A percentile compares a stretch with the other conserved stretches of the same genome.
Evolutionary conservation across 1,139 yeast species (phyloP).

Genomic region (Hansenula lynferdii): DNA sequence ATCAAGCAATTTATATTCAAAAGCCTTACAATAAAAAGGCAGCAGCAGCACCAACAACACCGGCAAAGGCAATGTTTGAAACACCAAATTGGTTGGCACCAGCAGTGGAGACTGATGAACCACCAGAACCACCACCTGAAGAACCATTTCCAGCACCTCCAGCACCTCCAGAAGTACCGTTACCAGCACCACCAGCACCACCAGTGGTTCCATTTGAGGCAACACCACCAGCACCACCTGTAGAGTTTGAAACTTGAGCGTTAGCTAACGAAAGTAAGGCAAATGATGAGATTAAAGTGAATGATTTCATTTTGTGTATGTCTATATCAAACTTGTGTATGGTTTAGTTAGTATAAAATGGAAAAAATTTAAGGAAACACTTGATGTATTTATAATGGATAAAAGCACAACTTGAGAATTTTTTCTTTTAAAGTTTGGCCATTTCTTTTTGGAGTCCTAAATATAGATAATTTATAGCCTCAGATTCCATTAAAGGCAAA

Average conservation of each 20-base stretch:
- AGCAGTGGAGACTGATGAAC: slow-evolving; percentile 14
- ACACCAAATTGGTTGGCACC: slow-evolving; percentile 9
- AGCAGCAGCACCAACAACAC: slow-evolving; percentile 17
- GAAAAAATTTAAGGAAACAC: not conserved
- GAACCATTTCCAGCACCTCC: not conserved
- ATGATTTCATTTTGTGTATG: slow-evolving; percentile 1
- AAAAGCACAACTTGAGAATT: no score
- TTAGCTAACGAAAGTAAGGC: not conserved
- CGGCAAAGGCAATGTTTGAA: slow-evolving; percentile 6
- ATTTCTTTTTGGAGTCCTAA: no score
- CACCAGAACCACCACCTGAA: slow-evolving; percentile 1
- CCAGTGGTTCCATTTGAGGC: not conserved
- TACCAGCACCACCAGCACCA: slow-evolving; percentile 1
- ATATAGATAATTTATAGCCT: no score
- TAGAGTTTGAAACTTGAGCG: slow-evolving; percentile 2
- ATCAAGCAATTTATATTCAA: no score
- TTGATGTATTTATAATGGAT: no score
- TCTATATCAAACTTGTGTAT: not conserved
- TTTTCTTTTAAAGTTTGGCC: no score
- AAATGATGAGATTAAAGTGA: slow-evolving; percentile 1
- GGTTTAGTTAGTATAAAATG: no score
- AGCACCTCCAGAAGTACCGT: slow-evolving; percentile 2
- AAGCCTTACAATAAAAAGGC: slow-evolving; percentile 14
- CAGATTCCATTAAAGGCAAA: no score
- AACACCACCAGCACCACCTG: slow-evolving; percentile 2